These are phyloP conservation scores for Trametes punicea DNA, from an alignment of 768 basidiomycete species.

Conservation along the genomic window DNA sequence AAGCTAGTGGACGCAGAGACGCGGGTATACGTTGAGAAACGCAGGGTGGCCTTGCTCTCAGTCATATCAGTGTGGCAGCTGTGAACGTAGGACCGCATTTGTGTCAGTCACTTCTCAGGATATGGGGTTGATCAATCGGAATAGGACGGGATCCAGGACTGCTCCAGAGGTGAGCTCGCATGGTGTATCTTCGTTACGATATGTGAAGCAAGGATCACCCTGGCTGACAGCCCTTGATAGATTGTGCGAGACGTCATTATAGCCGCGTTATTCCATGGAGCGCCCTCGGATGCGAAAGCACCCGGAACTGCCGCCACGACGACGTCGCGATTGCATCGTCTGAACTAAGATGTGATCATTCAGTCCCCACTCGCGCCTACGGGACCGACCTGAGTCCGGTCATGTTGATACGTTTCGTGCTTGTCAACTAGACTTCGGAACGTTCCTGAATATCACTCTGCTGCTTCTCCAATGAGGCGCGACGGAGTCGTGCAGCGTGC, in stretches of 20 bases:
- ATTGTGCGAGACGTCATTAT: constrained; percentile 9
- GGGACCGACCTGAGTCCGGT: not conserved
- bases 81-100: not conserved
- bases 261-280: not conserved
- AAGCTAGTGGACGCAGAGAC: not conserved
- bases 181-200: not conserved
- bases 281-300: not conserved
- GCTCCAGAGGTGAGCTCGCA: not conserved
- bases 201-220: not conserved
- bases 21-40: constrained; percentile 2
- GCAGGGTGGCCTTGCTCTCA: constrained; percentile 13
- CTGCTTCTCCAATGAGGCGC: not conserved
- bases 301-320: not conserved
- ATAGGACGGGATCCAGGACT: not conserved
- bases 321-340: not conserved
- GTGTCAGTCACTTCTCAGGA: not conserved
- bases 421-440: constrained; percentile 1
- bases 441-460: constrained; percentile 5
- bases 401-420: not conserved
- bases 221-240: constrained; percentile 8
- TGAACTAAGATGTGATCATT: constrained; percentile 1
- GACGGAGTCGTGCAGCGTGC: not conserved
- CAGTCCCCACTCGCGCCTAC: not conserved
- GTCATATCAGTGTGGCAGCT: constrained; percentile 5
- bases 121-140: not conserved